Evolutionary conservation across 2,329 filamentous ascomycete genomes (phyloP), one percentile per base, ranked within the genome.

Genomic region (Fusarium lyarnte): DNA sequence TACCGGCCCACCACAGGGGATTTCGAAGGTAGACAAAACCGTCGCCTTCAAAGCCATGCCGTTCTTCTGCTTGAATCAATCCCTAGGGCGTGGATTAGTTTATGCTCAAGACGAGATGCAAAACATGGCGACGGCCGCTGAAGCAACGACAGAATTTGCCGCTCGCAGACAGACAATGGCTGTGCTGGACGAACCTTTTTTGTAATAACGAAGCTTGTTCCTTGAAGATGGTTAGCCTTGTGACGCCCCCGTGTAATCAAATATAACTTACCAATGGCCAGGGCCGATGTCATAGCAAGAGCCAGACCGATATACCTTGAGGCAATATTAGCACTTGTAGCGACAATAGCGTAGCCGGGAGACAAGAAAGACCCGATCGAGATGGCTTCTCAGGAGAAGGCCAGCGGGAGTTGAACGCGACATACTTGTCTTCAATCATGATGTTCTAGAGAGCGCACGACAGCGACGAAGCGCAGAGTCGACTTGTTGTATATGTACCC

Each of bases 1-100:
- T 98, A 74, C 96, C 96, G 65, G 90, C 93, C 96, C 96, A 99
- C 96, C 96, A 99, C 77, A 95, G 87, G n/a, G 95, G 95, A 81
- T 93, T 98, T 81, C 92, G 93, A 64, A 99, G 84, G 83, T 99
- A 99, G 80, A 94, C 92, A 82, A 93, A 99, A 64, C 96, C 96
- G 78, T 98, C 96, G 76, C 97, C 96, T 81, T 98, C 94, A 80
- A 98, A 99, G 52, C 96, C 97, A 84, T 98, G 95, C 77, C 91
- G 89, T 83, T 97, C 92, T 79, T 93, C 94, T 72, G 94, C 94
- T 82, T 97, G 93, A 82, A 95, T 94, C 76, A 99, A 88, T 74
- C 95, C 95, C 92, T 95, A 21, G 14, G 29, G 14, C 21, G 49
- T 21, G 33, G 42, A 57, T 78, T 52, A 78, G 74, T 45, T 52